Evolutionary conservation across 768 basidiomycete species (phyloP), one percentile per base, ranked within the genome.

Genomic region (Gyrodon lividus): DNA sequence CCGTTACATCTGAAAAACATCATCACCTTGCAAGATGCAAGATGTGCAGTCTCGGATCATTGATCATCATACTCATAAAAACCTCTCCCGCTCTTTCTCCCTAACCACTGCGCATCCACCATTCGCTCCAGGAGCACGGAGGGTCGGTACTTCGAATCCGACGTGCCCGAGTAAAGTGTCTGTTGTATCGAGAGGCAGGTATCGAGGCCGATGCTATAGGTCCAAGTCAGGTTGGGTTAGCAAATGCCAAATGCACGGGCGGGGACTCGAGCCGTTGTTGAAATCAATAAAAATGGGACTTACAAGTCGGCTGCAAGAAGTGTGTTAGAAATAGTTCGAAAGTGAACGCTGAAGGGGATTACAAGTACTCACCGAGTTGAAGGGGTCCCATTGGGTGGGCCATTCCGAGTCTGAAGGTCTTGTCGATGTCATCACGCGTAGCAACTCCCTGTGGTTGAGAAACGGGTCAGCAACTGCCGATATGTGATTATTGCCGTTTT

Each of bases 51-150:
- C 13, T 31, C 31, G 17, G 31, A 30, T 58, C 51, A 64, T n/a
- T 48, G 14, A 5, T 65, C 58, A 0, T 63, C 55, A 62, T 97
- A 97, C 56, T 95, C 92, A 63, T 97, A 98, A 70, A 98, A 98
- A 16, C 95, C 94, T 68, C 88, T 92, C 4, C 94, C 93, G 51
- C 81, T 91, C 77, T 96, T 96, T 76, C 79, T 86, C 10, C 96
- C 96, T 46, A 89, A 78, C 90, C 91, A 98, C 44, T 88, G 86
- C 17, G 96, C 96, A 64, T 96, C 92, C 5, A 98, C 96, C 96
- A 98, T 98, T 31, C 92, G 80, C 61, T 93, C 89, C 8, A 98
- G 79, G 16, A 98, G 77, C 22, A 94, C 77, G 54, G 87, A 86
- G 0, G 96, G 95, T 6, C 96, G 84, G 70, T 98, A 98, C 69